Evolutionary conservation across 495 filamentous ascomycete genomes (phyloP).

Genomic region (Tuber brumale): DNA sequence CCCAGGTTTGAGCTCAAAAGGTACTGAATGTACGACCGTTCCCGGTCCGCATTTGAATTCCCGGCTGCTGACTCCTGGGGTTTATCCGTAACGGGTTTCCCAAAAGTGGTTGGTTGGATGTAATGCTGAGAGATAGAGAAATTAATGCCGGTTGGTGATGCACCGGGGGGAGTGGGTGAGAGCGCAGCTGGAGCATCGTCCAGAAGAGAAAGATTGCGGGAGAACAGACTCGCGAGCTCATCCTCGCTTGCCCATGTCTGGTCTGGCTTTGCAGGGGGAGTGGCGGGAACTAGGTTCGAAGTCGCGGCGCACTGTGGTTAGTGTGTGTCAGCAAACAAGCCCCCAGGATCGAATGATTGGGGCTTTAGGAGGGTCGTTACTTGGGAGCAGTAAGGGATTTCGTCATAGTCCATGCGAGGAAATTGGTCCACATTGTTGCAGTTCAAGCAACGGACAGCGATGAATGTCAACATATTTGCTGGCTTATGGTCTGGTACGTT

Average conservation of each 20-base stretch:
- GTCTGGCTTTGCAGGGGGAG: conserved; percentile 24
- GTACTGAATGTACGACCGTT: conserved; percentile 35
- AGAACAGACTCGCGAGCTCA: conserved; percentile 62
- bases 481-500: conserved; percentile 12
- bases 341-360: neutral
- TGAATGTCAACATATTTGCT: conserved; percentile 34
- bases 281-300: conserved; percentile 33
- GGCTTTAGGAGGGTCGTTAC: conserved; percentile 4
- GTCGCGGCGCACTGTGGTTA: conserved; percentile 33
- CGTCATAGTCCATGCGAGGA: conserved; percentile 34
- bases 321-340: neutral
- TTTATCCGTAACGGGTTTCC: neutral
- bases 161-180: conserved; percentile 14
- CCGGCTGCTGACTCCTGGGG: conserved; percentile 8
- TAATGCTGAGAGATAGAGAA: conserved; percentile 72
- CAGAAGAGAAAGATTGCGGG: conserved; percentile 55
- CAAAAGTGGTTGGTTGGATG: conserved; percentile 49
- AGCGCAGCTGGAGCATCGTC: neutral
- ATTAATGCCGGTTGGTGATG: conserved; percentile 44
- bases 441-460: conserved; percentile 37
- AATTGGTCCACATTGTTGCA: conserved; percentile 40
- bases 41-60: conserved; percentile 8
- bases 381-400: conserved; percentile 40
- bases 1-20: conserved; percentile 34
- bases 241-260: conserved; percentile 43